Percentiles rank a stretch among this genome's conserved stretches.
Conservation (phyloP, 352 stramenopile genomes). For the Peronospora belbahrii region DNA sequence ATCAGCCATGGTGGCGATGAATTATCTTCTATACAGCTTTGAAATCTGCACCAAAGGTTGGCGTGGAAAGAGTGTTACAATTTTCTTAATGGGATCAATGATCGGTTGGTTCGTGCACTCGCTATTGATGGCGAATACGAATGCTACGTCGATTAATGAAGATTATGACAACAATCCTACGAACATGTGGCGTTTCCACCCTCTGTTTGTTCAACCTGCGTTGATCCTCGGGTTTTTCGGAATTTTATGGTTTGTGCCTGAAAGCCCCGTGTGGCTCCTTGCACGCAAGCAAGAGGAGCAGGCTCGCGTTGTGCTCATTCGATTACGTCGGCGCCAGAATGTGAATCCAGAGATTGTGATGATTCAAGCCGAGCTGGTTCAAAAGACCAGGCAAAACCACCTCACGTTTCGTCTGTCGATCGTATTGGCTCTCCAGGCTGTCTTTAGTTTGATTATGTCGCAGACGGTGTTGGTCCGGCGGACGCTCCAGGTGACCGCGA, state of each 20-base stretch:
- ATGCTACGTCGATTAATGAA: constrained; percentile 30
- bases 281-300: constrained; percentile 47
- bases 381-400: constrained; percentile 40
- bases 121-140: constrained; percentile 46
- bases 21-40: constrained; percentile 73
- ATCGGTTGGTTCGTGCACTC: constrained; percentile 63
- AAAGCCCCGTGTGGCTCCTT: constrained; percentile 74
- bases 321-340: constrained; percentile 59
- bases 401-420: constrained; percentile 57
- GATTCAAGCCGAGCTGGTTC: constrained; percentile 50
- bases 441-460: constrained; percentile 65
- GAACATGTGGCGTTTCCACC: constrained; percentile 57
- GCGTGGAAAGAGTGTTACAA: constrained; percentile 76
- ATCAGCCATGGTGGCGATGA: constrained; percentile 60
- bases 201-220: constrained; percentile 51
- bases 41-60: constrained; percentile 85
- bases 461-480: constrained; percentile 49
- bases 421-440: constrained; percentile 47
- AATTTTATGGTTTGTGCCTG: constrained; percentile 60
- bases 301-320: constrained; percentile 42
- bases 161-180: constrained; percentile 31
- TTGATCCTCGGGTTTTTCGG: constrained; percentile 51
- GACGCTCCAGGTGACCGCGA: constrained; percentile 26
- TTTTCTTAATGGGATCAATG: constrained; percentile 72
- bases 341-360: constrained; percentile 51